Evolutionary conservation across 495 filamentous ascomycete species (phyloP).

Genomic region (Lasiosphaeris hirsuta): DNA sequence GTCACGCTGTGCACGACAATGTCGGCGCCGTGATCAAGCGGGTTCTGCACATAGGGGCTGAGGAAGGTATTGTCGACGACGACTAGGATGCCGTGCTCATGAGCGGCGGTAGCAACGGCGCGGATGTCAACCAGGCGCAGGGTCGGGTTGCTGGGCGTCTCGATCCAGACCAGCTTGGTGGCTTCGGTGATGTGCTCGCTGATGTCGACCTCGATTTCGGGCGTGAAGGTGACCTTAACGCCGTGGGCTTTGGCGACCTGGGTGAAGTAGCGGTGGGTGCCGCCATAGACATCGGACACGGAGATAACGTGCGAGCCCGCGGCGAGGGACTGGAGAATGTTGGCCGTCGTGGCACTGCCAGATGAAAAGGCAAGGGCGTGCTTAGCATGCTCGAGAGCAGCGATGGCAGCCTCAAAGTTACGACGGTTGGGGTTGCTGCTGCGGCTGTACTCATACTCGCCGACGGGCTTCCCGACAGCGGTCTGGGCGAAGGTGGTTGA

Average conservation of each 20-base stretch:
- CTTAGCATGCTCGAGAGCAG: slow-evolving; percentile 86
- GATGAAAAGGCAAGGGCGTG: slow-evolving; percentile 94
- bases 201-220: slow-evolving; percentile 82
- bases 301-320: slow-evolving; percentile 91
- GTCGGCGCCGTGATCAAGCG: slow-evolving; percentile 90
- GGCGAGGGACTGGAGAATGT: slow-evolving; percentile 87
- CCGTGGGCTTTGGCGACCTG: slow-evolving; percentile 94
- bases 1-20: slow-evolving; percentile 99
- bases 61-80: slow-evolving; percentile 99
- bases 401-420: slow-evolving; percentile 89
- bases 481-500: slow-evolving; percentile 92
- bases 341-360: slow-evolving; percentile 90
- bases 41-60: slow-evolving; percentile 93
- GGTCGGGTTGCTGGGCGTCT: slow-evolving; percentile 91
- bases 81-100: slow-evolving; percentile 84
- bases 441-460: slow-evolving; percentile 84
- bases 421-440: slow-evolving; percentile 90
- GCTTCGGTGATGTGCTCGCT: slow-evolving; percentile 76
- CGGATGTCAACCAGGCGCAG: slow-evolving; percentile 87
- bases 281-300: slow-evolving; percentile 95
- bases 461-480: slow-evolving; percentile 78
- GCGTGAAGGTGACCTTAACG: slow-evolving; percentile 90
- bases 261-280: slow-evolving; percentile 98
- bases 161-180: slow-evolving; percentile 97
- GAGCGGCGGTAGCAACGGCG: slow-evolving; percentile 74